Evolutionary conservation across 208 protist species (phyloP).

Genomic region (Leishmania tropica): DNA sequence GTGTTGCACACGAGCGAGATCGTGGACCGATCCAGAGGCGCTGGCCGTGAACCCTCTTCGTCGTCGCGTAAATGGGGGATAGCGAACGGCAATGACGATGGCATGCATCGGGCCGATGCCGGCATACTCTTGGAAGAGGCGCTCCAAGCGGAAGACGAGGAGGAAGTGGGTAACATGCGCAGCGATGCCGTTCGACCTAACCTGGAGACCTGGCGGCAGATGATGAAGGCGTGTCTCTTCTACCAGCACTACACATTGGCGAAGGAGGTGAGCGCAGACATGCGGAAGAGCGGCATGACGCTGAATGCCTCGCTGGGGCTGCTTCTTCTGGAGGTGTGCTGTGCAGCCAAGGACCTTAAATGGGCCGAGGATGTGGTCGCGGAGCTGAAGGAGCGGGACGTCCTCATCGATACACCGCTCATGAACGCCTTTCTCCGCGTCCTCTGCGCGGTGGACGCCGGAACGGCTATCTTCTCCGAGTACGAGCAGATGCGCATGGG

Average conservation of each 20-base stretch:
- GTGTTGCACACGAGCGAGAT: conserved; percentile 12
- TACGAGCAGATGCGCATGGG: conserved; percentile 77
- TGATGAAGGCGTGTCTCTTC: conserved; percentile 55
- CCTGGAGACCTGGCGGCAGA: conserved; percentile 72
- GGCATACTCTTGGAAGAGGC: conserved; percentile 48
- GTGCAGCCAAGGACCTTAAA: conserved; percentile 30
- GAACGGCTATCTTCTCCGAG: conserved; percentile 28
- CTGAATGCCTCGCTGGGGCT: conserved; percentile 47
- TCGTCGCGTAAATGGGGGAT: not conserved
- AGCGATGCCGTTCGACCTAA: conserved; percentile 63
- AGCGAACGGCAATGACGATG: not conserved
- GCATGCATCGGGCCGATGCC: not conserved
- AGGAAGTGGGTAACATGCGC: conserved; percentile 54
- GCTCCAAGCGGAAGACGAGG: conserved; percentile 50
- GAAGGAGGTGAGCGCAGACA: conserved; percentile 49
- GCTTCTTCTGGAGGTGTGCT: conserved; percentile 67
- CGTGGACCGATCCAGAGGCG: not conserved
- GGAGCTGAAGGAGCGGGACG: conserved; percentile 36
- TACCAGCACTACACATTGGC: conserved; percentile 47
- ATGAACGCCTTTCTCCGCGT: conserved; percentile 85
- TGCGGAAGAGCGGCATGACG: conserved; percentile 33
- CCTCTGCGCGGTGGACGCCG: conserved; percentile 60
- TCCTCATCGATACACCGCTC: conserved; percentile 56
- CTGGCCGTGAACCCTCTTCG: not conserved
- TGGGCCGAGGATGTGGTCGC: conserved; percentile 64